These are phyloP conservation scores for Apiospora hydei DNA, from an alignment of 2,329 filamentous ascomycete species.

Conservation along the genomic window DNA sequence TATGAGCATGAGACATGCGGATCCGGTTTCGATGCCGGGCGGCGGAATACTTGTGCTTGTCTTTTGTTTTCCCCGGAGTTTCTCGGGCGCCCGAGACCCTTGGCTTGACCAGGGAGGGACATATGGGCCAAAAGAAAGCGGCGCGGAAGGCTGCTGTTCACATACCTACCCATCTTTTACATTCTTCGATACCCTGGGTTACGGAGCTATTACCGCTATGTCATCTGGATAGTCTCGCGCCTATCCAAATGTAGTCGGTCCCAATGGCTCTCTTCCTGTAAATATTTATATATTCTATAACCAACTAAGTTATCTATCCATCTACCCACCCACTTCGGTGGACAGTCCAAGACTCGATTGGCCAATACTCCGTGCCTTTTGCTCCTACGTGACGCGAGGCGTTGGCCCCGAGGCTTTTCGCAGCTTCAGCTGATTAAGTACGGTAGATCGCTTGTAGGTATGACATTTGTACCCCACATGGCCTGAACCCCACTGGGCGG, in stretches of 20 bases:
- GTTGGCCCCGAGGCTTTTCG: too few relatives aligned
- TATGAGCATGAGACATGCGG: slow-evolving; percentile 23
- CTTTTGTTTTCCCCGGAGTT: background rate
- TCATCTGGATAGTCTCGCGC: background rate
- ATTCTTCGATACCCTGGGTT: slow-evolving; percentile 21
- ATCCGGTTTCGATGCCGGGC: background rate
- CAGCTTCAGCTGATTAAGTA: background rate
- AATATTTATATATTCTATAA: background rate
- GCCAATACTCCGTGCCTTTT: background rate
- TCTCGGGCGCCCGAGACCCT: background rate
- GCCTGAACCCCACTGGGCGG: background rate
- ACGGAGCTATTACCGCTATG: background rate
- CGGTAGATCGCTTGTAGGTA: background rate
- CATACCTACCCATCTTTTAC: background rate
- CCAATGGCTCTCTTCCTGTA: slow-evolving; percentile 5
- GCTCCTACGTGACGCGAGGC: background rate
- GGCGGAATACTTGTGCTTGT: slow-evolving; percentile 14
- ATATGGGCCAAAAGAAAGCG: background rate
- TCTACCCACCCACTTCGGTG: background rate
- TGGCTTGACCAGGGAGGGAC: background rate
- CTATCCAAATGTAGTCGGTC: slow-evolving; percentile 2
- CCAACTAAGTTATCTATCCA: background rate
- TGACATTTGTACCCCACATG: background rate
- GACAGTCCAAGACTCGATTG: background rate
- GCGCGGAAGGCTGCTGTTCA: background rate